phyloP scores from a whole-genome alignment of 129 eudicot genomes.

The sunflower (Helianthus annuus) region HanXRQr2.0-SUNRISE NC_035441.2:150948099-150948598 shows the following conservation, averaged over 20 bases:
- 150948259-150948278: conserved; percentile 93
- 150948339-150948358: conserved; percentile 85
- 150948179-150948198: conserved; percentile 77
- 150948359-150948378: conserved; percentile 94
- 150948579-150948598: conserved; percentile 97
- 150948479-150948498: conserved; percentile 99
- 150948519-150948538: conserved; percentile 93
- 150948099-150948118: too few relatives aligned
- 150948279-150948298: conserved; percentile 94
- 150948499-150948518: conserved; percentile 95
- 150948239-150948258: conserved; percentile 97
- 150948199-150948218: conserved; percentile 84
- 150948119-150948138: background rate
- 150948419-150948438: conserved; percentile 87
- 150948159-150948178: background rate
- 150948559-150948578: conserved; percentile 86
- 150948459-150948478: conserved; percentile 92
- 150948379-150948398: conserved; percentile 87
- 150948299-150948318: conserved; percentile 95
- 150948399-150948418: conserved; percentile 94
- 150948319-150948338: conserved; percentile 93
- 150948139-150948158: background rate
- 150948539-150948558: conserved; percentile 99
- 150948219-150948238: conserved; percentile 92
- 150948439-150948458: conserved; percentile 88